Evolutionary conservation across 805 yeast genomes (phyloP), one percentile per base, ranked within the genome.

Genomic region (Nakazawaea ishiwadae): DNA sequence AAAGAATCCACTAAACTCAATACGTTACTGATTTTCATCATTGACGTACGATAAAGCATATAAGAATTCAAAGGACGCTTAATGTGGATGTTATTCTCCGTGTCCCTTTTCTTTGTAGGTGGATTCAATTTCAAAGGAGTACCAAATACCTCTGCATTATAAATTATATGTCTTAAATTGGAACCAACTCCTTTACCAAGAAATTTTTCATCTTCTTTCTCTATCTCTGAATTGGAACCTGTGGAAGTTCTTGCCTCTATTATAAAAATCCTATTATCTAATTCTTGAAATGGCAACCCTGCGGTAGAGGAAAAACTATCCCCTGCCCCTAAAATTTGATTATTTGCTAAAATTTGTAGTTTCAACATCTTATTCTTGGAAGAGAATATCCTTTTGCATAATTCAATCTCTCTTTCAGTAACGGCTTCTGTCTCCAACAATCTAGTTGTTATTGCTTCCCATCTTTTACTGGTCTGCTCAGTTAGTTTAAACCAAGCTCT

Each of bases 31-130:
- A 29, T 27, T 36, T 18, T 36, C 33, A 36, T 36, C 39, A 36
- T 36, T 20, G 39, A 28, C 4, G 27, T 15, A 8, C 39, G 10
- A 21, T 36, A 36, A 7, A 36, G 32, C 39, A 36, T 36, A 19
- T 36, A 36, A 5, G 39, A 36, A 15, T 36, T 36, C 33, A 36
- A 36, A 7, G 39, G 39, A 6, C 39, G 24, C 16, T 36, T 36
- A 18, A 36, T 19, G 19, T 36, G 32, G 18, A 11, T 15, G 24
- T 6, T 16, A 16, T 24, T 24, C 9, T 24, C 27, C 27, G 9
- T n/a, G 27, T 24, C 27, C n/a, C n/a, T n/a, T n/a, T n/a, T n/a
- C n/a, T n/a, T n/a, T n/a, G n/a, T n/a, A n/a, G n/a, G n/a, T n/a
- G n/a, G n/a, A n/a, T n/a, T n/a, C n/a, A n/a, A n/a, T n/a, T n/a